Evolutionary conservation across 2,329 filamentous ascomycete genomes (phyloP).

Genomic region (Phialemoniopsis sp.): DNA sequence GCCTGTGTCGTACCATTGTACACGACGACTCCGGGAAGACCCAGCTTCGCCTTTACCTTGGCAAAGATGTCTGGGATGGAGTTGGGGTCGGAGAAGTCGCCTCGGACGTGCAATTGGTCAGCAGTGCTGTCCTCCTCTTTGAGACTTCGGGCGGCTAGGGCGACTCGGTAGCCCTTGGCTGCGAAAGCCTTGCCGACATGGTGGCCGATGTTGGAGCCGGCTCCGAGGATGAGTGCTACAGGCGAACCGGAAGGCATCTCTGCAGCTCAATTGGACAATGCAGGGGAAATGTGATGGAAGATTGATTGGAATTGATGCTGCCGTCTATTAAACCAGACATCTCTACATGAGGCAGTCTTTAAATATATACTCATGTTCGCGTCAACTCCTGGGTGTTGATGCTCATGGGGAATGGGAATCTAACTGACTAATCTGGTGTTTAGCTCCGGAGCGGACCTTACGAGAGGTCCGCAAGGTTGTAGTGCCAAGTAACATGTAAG

Average conservation of each 20-base stretch:
- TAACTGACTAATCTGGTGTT: too few species aligned
- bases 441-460: too few species aligned
- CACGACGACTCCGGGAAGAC: slow-evolving; percentile 35
- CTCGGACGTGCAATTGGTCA: slow-evolving; percentile 22
- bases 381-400: too few species aligned
- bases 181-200: slow-evolving; percentile 29
- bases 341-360: too few species aligned
- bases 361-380: too few species aligned
- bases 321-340: too few species aligned
- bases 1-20: slow-evolving; percentile 28
- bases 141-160: slow-evolving; percentile 26
- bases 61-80: slow-evolving; percentile 29
- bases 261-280: slow-evolving; percentile 16
- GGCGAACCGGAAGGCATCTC: slow-evolving; percentile 12
- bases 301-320: too few species aligned
- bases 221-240: slow-evolving; percentile 34
- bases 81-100: slow-evolving; percentile 28
- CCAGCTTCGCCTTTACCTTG: slow-evolving; percentile 25
- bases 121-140: slow-evolving; percentile 20
- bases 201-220: slow-evolving; percentile 33
- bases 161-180: slow-evolving; percentile 35
- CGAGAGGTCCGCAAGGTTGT: too few species aligned
- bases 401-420: too few species aligned
- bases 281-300: slow-evolving; percentile 42
- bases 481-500: too few species aligned